Percentiles rank a stretch among this genome's conserved stretches.
Evolutionary conservation across 2,329 filamentous ascomycete genomes (phyloP).

Genomic region (Sclerotinia nivalis): DNA sequence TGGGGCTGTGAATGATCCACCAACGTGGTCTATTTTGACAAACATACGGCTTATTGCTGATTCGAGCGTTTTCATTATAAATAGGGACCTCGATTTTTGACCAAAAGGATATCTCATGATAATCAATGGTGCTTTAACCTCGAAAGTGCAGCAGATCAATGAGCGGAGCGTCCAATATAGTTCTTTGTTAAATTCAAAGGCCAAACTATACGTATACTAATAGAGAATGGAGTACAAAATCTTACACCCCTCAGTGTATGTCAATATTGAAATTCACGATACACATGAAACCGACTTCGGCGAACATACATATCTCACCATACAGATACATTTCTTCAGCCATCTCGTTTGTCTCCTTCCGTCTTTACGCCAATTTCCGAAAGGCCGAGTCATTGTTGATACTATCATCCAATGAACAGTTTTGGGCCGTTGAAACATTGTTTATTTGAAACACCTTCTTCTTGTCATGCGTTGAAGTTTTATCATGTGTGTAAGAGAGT

Average conservation of each 20-base stretch:
- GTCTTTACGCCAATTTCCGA: background rate
- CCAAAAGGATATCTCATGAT: background rate
- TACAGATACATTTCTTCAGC: background rate
- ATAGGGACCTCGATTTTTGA: too few species aligned
- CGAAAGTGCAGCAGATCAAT: too few species aligned
- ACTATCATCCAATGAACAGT: background rate
- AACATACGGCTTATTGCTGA: too few species aligned
- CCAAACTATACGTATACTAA: too few species aligned
- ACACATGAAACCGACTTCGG: background rate
- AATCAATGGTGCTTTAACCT: background rate
- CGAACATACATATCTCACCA: background rate
- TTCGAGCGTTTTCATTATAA: too few species aligned
- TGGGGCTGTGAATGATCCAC: background rate
- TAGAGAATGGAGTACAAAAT: background rate
- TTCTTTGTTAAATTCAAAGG: too few species aligned
- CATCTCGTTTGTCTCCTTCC: background rate
- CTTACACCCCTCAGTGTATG: background rate
- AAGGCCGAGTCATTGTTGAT: background rate
- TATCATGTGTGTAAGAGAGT: background rate
- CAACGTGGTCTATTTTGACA: background rate
- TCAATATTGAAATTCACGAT: background rate
- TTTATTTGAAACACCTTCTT: constrained; percentile 11
- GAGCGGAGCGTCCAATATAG: too few species aligned
- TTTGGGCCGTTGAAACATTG: background rate
- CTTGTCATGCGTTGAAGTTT: background rate